Evolutionary conservation across 768 basidiomycete genomes (phyloP).

Genomic region (Tricholoma flavovirens): DNA sequence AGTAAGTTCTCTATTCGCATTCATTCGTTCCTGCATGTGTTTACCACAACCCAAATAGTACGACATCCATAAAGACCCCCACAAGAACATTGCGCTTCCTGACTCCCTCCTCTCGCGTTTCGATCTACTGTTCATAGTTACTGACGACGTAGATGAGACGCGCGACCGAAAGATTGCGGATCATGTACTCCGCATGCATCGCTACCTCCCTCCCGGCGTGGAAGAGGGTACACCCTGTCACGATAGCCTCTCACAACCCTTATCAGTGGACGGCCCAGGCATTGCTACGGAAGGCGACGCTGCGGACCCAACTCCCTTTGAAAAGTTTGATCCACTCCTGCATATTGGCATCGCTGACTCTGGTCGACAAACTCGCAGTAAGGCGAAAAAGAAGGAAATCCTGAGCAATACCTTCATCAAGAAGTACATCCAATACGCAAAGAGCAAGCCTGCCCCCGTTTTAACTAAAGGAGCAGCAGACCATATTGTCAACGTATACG

Average conservation of each 20-base stretch:
- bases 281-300: slow-evolving; percentile 48
- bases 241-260: slow-evolving; percentile 83
- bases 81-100: slow-evolving; percentile 96
- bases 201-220: slow-evolving; percentile 92
- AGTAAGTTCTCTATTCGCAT: slow-evolving; percentile 36
- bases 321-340: slow-evolving; percentile 94
- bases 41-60: slow-evolving; percentile 50
- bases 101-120: slow-evolving; percentile 98
- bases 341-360: slow-evolving; percentile 73
- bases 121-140: slow-evolving; percentile 96
- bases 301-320: slow-evolving; percentile 75
- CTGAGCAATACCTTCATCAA: slow-evolving; percentile 93
- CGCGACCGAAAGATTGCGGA: slow-evolving; percentile 94
- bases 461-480: slow-evolving; percentile 93
- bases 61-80: slow-evolving; percentile 98
- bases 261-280: slow-evolving; percentile 80
- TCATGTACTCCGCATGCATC: slow-evolving; percentile 95
- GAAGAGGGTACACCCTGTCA: slow-evolving; percentile 92
- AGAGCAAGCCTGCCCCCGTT: slow-evolving; percentile 77
- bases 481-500: slow-evolving; percentile 89
- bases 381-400: slow-evolving; percentile 71
- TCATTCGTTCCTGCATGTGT: slow-evolving; percentile 4
- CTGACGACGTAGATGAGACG: slow-evolving; percentile 94
- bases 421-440: slow-evolving; percentile 98
- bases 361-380: slow-evolving; percentile 50